Base-by-base conservation (phyloP, 306 rosid genomes). In the Abrus precatorius region DNA sequence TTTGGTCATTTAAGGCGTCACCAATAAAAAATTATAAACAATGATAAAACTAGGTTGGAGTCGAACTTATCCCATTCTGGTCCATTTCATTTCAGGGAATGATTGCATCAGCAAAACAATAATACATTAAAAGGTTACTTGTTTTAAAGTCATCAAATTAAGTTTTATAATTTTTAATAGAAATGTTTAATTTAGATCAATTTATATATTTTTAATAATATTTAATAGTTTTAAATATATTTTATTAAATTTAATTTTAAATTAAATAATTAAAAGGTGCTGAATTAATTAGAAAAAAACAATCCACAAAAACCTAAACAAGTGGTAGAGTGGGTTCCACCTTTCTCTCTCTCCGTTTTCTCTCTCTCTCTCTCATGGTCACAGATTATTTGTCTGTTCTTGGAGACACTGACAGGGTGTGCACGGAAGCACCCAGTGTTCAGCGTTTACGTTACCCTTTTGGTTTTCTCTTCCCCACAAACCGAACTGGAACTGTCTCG, bases 391-490 rank as follows among this genome's bases (percentile, higher is more conserved):
- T 86, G 84, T 83, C 85, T 38, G 29, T 67, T 66, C 69, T 76
- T 71, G 36, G 11, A 72, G 36, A 20, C 36, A 44, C 72, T 69
- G 30, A 74, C 57, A 70, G 10, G 53, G 36, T 79, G 52, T 56
- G 2, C 27, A 20, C 40, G 5, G 43, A 56, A 55, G 6, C 1
- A 55, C 3, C 20, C 66, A 28, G 49, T 71, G 59, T 63, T 53
- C 40, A 72, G 60, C 29, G 33, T 45, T 63, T 64, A 6, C 61
- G 87, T 80, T 78, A 6, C 73, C 71, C 62, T 74, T 36, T 75
- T 52, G 55, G 52, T 72, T 56, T 80, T 80, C 83, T 80, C 87
- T 75, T 74, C 61, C 53, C 8, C 66, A 20, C 45, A 28, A 56
- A 81, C 68, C 80, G 78, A 80, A 83, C 84, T 60, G 14, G 7